These are phyloP conservation scores for Mortierella sp. DNA, from an alignment of 371 early-diverging fungal species.

Conservation along the genomic window DNA sequence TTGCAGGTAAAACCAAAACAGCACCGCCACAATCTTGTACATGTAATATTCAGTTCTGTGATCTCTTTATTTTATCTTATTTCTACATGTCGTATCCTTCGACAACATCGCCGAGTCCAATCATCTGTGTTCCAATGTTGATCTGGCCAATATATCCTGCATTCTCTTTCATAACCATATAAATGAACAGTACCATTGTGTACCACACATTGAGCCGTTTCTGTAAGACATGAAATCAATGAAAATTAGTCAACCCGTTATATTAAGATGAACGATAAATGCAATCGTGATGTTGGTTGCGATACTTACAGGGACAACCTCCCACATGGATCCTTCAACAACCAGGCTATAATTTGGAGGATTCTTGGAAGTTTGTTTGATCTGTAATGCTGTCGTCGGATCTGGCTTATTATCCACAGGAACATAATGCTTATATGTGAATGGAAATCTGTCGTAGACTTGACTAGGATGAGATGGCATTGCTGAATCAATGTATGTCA, in stretches of 20 bases:
- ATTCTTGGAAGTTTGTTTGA: conserved; percentile 47
- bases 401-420: conserved; percentile 52
- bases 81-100: conserved; percentile 46
- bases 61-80: not conserved
- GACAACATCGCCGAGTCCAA: conserved; percentile 53
- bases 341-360: conserved; percentile 51
- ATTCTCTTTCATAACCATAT: conserved; percentile 54
- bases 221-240: conserved; percentile 12
- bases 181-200: conserved; percentile 51
- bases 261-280: no score
- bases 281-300: not conserved
- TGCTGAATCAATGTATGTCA: conserved; percentile 40
- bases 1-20: no score
- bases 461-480: conserved; percentile 49
- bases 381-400: conserved; percentile 35
- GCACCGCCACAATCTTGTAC: no score
- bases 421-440: conserved; percentile 53
- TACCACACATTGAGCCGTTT: conserved; percentile 58
- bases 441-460: conserved; percentile 43
- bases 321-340: conserved; percentile 51
- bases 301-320: conserved; percentile 51
- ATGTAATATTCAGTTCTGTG: no score
- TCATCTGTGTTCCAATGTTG: conserved; percentile 41
- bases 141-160: conserved; percentile 52
- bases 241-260: not conserved